Conservation (phyloP, 106 monocot genomes). For the Hemerocallis citrina region DNA sequence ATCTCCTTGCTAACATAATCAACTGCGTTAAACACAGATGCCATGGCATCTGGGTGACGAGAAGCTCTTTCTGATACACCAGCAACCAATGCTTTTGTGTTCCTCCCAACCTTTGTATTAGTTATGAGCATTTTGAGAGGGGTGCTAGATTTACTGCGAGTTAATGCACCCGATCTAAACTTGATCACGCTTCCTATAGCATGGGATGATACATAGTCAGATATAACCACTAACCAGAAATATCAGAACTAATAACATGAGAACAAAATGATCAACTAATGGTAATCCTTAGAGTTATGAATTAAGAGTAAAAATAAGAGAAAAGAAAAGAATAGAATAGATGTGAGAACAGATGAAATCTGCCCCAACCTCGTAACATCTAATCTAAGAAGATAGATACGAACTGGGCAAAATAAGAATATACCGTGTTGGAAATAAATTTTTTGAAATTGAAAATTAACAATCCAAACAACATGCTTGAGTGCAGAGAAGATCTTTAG, state of each 20-base stretch:
- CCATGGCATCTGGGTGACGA: constrained; percentile 64
- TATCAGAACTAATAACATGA: too few species aligned
- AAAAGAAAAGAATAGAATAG: too few species aligned
- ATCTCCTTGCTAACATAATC: constrained; percentile 74
- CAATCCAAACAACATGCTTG: background rate
- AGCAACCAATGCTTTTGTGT: constrained; percentile 73
- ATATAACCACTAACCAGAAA: background rate
- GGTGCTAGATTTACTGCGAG: constrained; percentile 27
- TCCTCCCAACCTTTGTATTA: constrained; percentile 76
- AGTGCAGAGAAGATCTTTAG: background rate
- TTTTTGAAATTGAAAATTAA: background rate
- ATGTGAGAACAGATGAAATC: too few species aligned
- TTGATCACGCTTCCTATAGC: constrained; percentile 56
- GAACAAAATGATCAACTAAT: too few species aligned
- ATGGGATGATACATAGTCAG: too few species aligned
- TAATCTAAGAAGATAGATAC: too few species aligned
- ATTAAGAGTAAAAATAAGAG: too few species aligned
- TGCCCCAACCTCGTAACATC: too few species aligned
- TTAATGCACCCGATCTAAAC: constrained; percentile 55
- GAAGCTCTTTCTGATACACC: constrained; percentile 54
- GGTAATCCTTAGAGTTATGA: too few species aligned
- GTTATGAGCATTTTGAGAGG: constrained; percentile 82
- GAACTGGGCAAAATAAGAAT: too few species aligned
- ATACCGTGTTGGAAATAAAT: background rate
- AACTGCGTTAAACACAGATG: constrained; percentile 60